These are phyloP conservation scores for Sphaerulina musiva DNA, from an alignment of 2,329 filamentous ascomycete species.

Conservation along the genomic window DNA sequence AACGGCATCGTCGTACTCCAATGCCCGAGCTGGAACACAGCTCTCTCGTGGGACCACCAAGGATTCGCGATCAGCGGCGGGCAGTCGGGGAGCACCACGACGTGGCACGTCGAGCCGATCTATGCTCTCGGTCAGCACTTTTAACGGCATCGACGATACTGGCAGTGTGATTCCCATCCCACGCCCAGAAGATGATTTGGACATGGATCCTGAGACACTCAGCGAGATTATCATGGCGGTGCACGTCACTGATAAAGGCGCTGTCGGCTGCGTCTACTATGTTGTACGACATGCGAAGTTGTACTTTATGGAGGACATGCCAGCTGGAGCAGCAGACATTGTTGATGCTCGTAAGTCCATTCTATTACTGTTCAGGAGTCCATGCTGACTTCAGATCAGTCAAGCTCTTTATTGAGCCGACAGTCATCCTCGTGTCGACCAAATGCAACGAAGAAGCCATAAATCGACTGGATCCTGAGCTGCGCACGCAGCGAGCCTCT, in stretches of 20 bases:
- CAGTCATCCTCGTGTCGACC: slow-evolving; percentile 52
- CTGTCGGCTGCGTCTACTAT: slow-evolving; percentile 80
- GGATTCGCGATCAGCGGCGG: not conserved
- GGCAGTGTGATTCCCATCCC: slow-evolving; percentile 12
- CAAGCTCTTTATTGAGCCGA: slow-evolving; percentile 56
- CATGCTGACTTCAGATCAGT: slow-evolving; percentile 40
- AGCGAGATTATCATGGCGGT: slow-evolving; percentile 75
- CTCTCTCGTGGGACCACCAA: not conserved
- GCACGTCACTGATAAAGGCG: slow-evolving; percentile 62
- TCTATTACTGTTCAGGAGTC: not conserved
- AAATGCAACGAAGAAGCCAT: slow-evolving; percentile 48
- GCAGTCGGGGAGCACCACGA: slow-evolving; percentile 1
- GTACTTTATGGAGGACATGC: slow-evolving; percentile 70
- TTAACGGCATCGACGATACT: slow-evolving; percentile 3
- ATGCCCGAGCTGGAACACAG: slow-evolving; percentile 8
- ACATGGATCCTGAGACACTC: slow-evolving; percentile 16
- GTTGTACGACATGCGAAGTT: slow-evolving; percentile 62
- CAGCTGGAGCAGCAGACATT: slow-evolving; percentile 58
- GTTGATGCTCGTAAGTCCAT: slow-evolving; percentile 40
- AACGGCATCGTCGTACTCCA: slow-evolving; percentile 6
- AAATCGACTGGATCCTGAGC: slow-evolving; percentile 41
- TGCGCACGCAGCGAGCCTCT: slow-evolving; percentile 26
- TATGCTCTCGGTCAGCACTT: slow-evolving; percentile 16
- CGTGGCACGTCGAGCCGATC: slow-evolving; percentile 5
- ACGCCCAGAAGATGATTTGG: slow-evolving; percentile 12